Evolutionary conservation across 2,329 filamentous ascomycete genomes (phyloP).

Genomic region (Myriosclerotinia curreyana): DNA sequence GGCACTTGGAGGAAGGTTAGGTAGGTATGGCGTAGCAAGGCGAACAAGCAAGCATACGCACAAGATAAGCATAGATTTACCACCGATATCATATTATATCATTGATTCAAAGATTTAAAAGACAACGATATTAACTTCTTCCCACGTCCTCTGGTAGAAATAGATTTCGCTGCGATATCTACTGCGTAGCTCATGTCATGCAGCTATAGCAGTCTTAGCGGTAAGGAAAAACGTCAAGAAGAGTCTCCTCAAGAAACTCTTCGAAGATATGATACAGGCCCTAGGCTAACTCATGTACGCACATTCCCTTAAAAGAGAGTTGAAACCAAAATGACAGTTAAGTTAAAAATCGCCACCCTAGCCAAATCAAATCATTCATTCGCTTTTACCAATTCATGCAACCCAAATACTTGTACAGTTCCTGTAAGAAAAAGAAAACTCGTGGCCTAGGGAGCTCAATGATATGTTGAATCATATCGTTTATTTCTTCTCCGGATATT

Average conservation of each 20-base stretch:
- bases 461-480: slow-evolving; percentile 26
- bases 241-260: not conserved
- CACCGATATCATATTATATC: not conserved
- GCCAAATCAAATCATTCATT: slow-evolving; percentile 28
- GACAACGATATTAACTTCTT: not conserved
- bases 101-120: not conserved
- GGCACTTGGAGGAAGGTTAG: no score
- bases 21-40: not conserved
- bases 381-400: slow-evolving; percentile 38
- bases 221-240: not conserved
- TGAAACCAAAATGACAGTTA: slow-evolving; percentile 8
- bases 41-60: slow-evolving; percentile 2
- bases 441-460: slow-evolving; percentile 25
- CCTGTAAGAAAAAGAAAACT: slow-evolving; percentile 27
- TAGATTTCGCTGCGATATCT: not conserved
- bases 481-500: slow-evolving; percentile 32
- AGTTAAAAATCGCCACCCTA: slow-evolving; percentile 27
- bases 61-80: not conserved
- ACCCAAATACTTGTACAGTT: slow-evolving; percentile 37
- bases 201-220: not conserved
- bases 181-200: not conserved
- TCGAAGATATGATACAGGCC: slow-evolving; percentile 18
- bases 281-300: slow-evolving; percentile 8
- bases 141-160: not conserved
- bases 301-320: not conserved